Evolutionary conservation across 257 asterid species (phyloP).

Genomic region (Ophiorrhiza pumila): DNA sequence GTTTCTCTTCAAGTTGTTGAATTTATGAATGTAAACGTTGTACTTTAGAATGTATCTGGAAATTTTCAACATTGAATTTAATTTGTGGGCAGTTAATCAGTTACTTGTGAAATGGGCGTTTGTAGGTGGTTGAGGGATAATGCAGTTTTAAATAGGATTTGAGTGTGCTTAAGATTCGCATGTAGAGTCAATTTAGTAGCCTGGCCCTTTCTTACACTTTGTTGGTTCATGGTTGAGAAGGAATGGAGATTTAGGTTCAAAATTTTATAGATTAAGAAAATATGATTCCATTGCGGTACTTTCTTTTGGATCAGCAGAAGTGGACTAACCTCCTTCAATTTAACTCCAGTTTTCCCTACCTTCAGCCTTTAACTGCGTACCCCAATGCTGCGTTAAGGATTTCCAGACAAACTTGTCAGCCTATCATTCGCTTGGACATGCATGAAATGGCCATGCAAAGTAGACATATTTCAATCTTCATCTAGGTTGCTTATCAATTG

Average conservation of each 20-base stretch:
- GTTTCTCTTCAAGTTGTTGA: neutral
- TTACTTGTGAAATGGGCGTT: neutral
- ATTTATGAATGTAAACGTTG: neutral
- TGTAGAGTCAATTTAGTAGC: neutral
- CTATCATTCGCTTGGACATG: neutral
- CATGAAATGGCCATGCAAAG: neutral
- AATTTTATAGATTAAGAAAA: neutral
- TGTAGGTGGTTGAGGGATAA: neutral
- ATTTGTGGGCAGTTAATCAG: neutral
- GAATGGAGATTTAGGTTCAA: neutral
- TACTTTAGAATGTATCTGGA: neutral
- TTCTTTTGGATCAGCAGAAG: neutral
- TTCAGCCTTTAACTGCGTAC: neutral
- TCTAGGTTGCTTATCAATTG: neutral
- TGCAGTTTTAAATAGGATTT: neutral
- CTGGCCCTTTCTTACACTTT: neutral
- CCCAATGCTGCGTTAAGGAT: too few relatives aligned
- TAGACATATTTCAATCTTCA: neutral
- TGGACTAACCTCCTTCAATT: neutral
- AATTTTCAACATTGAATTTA: neutral
- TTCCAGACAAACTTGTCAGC: neutral
- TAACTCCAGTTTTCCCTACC: neutral
- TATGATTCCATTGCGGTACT: neutral
- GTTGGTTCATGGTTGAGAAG: neutral
- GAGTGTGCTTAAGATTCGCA: neutral